phyloP scores from a whole-genome alignment of 1,284 basidiomycete species.

The Rhizopogon hawkerae region DNA sequence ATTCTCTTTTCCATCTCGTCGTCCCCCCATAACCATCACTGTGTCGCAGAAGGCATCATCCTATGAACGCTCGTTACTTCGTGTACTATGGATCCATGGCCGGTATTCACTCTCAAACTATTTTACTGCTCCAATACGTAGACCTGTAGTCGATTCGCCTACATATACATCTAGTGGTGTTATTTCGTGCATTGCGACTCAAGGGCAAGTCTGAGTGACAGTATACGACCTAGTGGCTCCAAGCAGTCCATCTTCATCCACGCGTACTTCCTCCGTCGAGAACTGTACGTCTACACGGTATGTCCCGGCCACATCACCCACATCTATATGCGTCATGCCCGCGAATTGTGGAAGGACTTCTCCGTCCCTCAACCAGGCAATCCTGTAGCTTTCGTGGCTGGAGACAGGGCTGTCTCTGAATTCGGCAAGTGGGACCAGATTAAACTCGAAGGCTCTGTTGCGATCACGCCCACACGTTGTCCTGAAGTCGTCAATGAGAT shows the following conservation, averaged over 20 bases:
- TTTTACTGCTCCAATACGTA: neutral
- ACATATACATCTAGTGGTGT: slow-evolving; percentile 1
- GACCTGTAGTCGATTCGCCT: neutral
- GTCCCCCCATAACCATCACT: neutral
- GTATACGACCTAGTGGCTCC: slow-evolving; percentile 17
- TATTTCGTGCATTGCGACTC: neutral
- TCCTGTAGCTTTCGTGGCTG: slow-evolving; percentile 42
- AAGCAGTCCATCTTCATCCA: slow-evolving; percentile 33
- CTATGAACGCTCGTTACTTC: neutral
- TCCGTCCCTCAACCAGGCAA: slow-evolving; percentile 47
- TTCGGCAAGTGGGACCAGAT: slow-evolving; percentile 53
- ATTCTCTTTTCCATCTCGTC: neutral
- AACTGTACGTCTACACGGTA: slow-evolving; percentile 45
- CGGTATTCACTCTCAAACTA: slow-evolving; percentile 1
- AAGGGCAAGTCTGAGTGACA: slow-evolving; percentile 6
- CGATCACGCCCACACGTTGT: slow-evolving; percentile 7
- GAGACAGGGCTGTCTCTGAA: slow-evolving; percentile 34
- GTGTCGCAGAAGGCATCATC: neutral
- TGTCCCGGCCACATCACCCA: slow-evolving; percentile 30
- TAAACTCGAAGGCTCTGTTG: slow-evolving; percentile 30
- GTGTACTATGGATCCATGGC: slow-evolving; percentile 2
- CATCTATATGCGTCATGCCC: slow-evolving; percentile 39
- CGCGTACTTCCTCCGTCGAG: slow-evolving; percentile 47
- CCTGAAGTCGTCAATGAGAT: slow-evolving; percentile 49
- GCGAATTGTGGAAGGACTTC: slow-evolving; percentile 33